Base-by-base conservation (phyloP, 2,329 filamentous ascomycete species). In the Samsoniella hepiali region DNA sequence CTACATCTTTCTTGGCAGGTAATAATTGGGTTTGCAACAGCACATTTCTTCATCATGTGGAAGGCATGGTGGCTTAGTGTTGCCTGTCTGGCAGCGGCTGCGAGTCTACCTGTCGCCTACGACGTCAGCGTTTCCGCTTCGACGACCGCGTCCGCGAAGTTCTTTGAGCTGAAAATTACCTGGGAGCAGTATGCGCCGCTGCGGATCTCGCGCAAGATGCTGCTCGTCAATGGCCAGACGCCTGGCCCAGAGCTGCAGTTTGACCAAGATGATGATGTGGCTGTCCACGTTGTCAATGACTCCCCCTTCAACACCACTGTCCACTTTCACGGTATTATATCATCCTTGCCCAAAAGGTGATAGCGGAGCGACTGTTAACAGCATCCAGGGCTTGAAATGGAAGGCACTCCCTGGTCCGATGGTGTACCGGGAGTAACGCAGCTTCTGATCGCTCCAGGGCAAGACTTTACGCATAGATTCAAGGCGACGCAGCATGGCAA, bases 191-290 rank as follows among this genome's bases (percentile, higher is more conserved):
- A 75, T 38, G 73, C 76, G 0, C 79, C 79, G 0, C 77, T 81
- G 72, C 84, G 84, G 31, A 74, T 77, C 62, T 64, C 71, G 0
- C 73, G 78, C 13, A 66, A 78, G 47, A 78, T 81, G 73, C 68
- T 81, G 65, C 74, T 88, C 49, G 73, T 87, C 68, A 89, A 89
- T 66, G 82, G 81, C 11, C 78, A 85, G 68, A 85, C 84, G 56
- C 87, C 88, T 0, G 88, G 86, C 0, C 88, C 88, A 0, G 74
- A 78, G 1, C 78, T 90, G 9, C 78, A 82, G 55, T 77, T 82
- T 9, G 73, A 79, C 51, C 79, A 85, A 70, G 83, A 81, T 22
- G 82, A 86, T 61, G 70, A 73, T 29, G 76, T 83, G 3, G 69
- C 75, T n/a, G 72, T 83, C 6, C 67, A 70, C 3, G 78, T 84